Base-by-base conservation (phyloP, 2,329 filamentous ascomycete species). In the Calonectria pauciramosa region DNA sequence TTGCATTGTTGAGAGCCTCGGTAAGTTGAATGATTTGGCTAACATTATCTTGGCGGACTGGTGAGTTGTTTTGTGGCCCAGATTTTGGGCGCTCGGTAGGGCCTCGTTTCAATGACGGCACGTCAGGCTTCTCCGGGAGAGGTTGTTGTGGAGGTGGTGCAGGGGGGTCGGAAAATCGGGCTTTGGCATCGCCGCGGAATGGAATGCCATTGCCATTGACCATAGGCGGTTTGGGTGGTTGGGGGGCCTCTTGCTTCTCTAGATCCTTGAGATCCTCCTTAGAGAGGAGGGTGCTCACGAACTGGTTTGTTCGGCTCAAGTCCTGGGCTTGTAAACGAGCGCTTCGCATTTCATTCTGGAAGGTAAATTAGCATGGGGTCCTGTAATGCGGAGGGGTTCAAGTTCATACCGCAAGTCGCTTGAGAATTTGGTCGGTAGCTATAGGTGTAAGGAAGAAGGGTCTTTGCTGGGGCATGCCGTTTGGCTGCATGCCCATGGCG, bases 121-220 rank as follows among this genome's bases (percentile, higher is more conserved):
- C 91, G 84, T 98, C 95, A 0, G 96, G 96, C 84, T 98, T 98
- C 83, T 98, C 96, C 1, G 96, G 96, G 8, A 99, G 88, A 18
- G 96, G 96, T 80, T 98, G 96, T 79, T 98, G 96, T 34, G 96
- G 96, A 32, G 96, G 96, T 10, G 96, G 96, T 28, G 96, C 96
- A 5, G 96, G 96, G 66, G 96, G 96, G 72, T 98, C 96, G 1
- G 95, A 97, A 83, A 98, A 99, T 68, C 96, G 91, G 6, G 94
- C 91, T 80, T 97, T 96, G 51, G 93, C 88, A 81, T 98, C 96
- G 26, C 92, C 86, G 78, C 95, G 93, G 80, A 91, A 91, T 0
- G 90, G 86, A 11, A 89, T 80, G 30, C 84, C 85, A 75, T 88
- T 89, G 30, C 90, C 90, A 73, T 91, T 91, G 1, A 87, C 81